These are phyloP conservation scores for Sugiyamaella pinicola DNA, from an alignment of 1,139 yeast genomes.

Conservation along the genomic window DNA sequence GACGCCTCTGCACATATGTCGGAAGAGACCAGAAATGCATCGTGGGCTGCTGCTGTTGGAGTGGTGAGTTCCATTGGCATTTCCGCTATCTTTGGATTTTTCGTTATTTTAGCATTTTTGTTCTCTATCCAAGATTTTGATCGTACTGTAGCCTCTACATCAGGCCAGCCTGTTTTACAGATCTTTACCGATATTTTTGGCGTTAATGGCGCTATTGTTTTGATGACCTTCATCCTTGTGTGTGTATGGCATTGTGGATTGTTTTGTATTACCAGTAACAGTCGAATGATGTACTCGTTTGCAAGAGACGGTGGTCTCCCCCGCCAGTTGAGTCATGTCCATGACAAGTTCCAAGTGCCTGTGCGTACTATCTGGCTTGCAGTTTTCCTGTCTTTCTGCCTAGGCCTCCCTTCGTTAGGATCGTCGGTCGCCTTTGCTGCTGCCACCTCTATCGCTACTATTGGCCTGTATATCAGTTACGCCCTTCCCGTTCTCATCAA, in stretches of 20 bases:
- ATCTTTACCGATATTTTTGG: slow-evolving; percentile 80
- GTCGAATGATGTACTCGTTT: slow-evolving; percentile 78
- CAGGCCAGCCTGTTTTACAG: slow-evolving; percentile 61
- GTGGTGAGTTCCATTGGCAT: slow-evolving; percentile 65
- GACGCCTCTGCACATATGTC: slow-evolving; percentile 81
- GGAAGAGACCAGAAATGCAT: slow-evolving; percentile 79
- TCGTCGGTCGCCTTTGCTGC: slow-evolving; percentile 81
- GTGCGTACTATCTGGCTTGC: slow-evolving; percentile 70
- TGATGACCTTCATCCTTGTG: slow-evolving; percentile 25
- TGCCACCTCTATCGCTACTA: slow-evolving; percentile 83
- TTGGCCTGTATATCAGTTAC: slow-evolving; percentile 73
- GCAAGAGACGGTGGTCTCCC: slow-evolving; percentile 88
- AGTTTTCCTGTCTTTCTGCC: slow-evolving; percentile 61
- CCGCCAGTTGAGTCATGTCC: slow-evolving; percentile 65
- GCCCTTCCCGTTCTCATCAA: slow-evolving; percentile 72
- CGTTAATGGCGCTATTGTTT: slow-evolving; percentile 60
- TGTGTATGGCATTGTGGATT: slow-evolving; percentile 34
- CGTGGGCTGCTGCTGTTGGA: slow-evolving; percentile 76
- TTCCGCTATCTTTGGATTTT: slow-evolving; percentile 66
- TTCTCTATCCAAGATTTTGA: slow-evolving; percentile 71
- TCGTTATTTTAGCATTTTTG: slow-evolving; percentile 70
- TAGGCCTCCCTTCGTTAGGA: slow-evolving; percentile 66
- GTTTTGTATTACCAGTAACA: slow-evolving; percentile 64
- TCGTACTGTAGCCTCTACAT: slow-evolving; percentile 60
- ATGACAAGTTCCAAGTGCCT: slow-evolving; percentile 62